Percentiles rank a stretch among this genome's conserved stretches.
phyloP scores from a whole-genome alignment of 164 flowering plant species.

The Chimonanthus salicifolius region DNA sequence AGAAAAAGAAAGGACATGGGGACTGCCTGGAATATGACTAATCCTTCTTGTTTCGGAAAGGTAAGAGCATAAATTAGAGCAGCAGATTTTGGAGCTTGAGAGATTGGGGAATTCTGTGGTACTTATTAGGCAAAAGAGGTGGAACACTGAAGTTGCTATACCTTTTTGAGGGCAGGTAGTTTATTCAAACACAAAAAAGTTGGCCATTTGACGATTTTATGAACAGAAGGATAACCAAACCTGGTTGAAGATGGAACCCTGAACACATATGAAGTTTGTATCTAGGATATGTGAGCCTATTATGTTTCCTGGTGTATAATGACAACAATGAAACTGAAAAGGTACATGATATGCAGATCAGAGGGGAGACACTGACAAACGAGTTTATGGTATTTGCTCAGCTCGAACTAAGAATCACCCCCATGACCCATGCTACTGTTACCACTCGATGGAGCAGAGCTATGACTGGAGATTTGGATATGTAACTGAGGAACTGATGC shows the following conservation, averaged over 20 bases:
- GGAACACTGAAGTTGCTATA: not conserved
- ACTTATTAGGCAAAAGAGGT: not conserved
- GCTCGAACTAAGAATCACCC: constrained; percentile 30
- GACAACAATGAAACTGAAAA: not conserved
- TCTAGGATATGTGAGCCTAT: too few species aligned
- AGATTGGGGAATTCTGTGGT: not conserved
- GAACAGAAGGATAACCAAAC: not conserved
- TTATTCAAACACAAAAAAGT: not conserved
- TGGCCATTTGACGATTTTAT: not conserved
- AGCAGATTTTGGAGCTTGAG: constrained; percentile 1
- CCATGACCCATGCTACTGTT: constrained; percentile 26
- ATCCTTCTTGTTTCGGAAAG: not conserved
- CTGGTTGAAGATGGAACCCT: not conserved
- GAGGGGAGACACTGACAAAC: not conserved
- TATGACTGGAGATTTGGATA: constrained; percentile 35
- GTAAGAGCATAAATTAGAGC: not conserved
- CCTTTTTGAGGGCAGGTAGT: not conserved
- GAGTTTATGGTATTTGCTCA: constrained; percentile 11
- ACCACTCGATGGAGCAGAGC: constrained; percentile 33
- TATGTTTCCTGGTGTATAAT: not conserved
- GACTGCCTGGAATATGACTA: not conserved
- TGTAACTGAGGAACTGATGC: constrained; percentile 36
- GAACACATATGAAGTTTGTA: not conserved
- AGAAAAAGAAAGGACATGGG: not conserved
- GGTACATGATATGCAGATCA: not conserved